Base-by-base conservation (phyloP, 139 green algal genomes). In the Haematococcus lacustris region DNA sequence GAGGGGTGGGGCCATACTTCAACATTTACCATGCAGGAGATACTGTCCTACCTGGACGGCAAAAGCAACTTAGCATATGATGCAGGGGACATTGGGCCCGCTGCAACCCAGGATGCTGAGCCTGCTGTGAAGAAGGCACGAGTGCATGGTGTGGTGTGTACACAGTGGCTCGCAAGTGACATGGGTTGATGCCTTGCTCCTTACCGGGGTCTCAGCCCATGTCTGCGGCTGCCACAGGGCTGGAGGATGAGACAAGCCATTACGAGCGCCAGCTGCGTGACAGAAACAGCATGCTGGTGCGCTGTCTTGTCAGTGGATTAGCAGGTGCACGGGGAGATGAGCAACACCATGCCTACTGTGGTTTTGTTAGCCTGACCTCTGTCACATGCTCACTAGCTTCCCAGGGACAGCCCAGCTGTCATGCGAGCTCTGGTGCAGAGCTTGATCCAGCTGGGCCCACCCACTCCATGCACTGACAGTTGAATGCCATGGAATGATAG, bases 201-300 rank as follows among this genome's bases (percentile, higher is more conserved):
- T 28, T 9, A 17, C 17, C 9, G 43, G 17, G 43, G 9, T 17
- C 9, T 17, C 43, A 53, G 43, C 43, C 9, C 9, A 53, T 9
- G 43, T 53, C 4, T 26, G 33, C 23, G 23, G 53, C 21, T 64
- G 30, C 53, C 17, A 30, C 53, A 64, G 53, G 53, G n/a, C n/a
- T n/a, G n/a, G n/a, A n/a, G n/a, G n/a, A n/a, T n/a, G n/a, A n/a
- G n/a, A n/a, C n/a, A n/a, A n/a, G 40, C 41, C 41, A 70, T 30
- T 76, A 82, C 53, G 82, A 87, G 71, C 66, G 73, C 43, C 79
- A 88, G 77, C 83, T 88, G 28, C 73, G 83, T 1, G 74, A 79
- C 63, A 40, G 83, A 2, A 88, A 86, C 83, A 83, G 74, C 33
- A 80, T 88, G 83, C 57, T 88, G 79, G 77, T 88, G 57, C 9